These are phyloP conservation scores for Saccharum spontaneum DNA, from an alignment of 176 grass and related monocot species.

Conservation along the genomic window DNA sequence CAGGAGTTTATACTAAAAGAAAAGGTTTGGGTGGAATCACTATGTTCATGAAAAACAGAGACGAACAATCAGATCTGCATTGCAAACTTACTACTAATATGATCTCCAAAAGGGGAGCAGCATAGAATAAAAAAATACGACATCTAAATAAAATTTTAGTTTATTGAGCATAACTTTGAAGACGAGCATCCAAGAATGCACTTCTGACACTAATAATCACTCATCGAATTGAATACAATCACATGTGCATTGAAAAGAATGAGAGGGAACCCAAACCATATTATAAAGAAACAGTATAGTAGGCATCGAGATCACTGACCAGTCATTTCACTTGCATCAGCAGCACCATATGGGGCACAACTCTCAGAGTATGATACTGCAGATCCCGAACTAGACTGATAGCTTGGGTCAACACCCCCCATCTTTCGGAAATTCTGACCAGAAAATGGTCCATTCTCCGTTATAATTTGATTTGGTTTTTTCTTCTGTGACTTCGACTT, in stretches of 20 bases:
- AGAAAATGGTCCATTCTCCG: conserved; percentile 67
- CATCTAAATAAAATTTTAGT: neutral
- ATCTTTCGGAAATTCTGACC: conserved; percentile 80
- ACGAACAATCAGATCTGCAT: conserved; percentile 12
- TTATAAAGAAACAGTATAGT: conserved; percentile 8
- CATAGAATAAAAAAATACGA: conserved; percentile 15
- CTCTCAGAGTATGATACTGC: conserved; percentile 83
- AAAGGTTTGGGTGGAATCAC: neutral
- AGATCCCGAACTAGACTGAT: conserved; percentile 80
- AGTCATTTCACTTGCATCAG: conserved; percentile 72
- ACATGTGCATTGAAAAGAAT: conserved; percentile 22
- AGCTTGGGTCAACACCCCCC: conserved; percentile 51
- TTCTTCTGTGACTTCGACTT: conserved; percentile 57
- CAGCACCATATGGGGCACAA: conserved; percentile 57
- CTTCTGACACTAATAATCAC: conserved; percentile 19
- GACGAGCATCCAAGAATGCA: conserved; percentile 18
- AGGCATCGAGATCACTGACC: conserved; percentile 47
- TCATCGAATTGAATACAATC: conserved; percentile 8
- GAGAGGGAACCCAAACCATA: neutral
- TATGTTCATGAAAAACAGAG: neutral
- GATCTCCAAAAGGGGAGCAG: neutral
- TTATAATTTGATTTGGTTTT: conserved; percentile 37
- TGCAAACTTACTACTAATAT: neutral
- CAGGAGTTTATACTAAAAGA: conserved; percentile 13
- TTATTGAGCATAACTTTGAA: conserved; percentile 4